These are phyloP conservation scores for Lepiota brunneoincarnata DNA, from an alignment of 768 basidiomycete genomes.

Conservation along the genomic window DNA sequence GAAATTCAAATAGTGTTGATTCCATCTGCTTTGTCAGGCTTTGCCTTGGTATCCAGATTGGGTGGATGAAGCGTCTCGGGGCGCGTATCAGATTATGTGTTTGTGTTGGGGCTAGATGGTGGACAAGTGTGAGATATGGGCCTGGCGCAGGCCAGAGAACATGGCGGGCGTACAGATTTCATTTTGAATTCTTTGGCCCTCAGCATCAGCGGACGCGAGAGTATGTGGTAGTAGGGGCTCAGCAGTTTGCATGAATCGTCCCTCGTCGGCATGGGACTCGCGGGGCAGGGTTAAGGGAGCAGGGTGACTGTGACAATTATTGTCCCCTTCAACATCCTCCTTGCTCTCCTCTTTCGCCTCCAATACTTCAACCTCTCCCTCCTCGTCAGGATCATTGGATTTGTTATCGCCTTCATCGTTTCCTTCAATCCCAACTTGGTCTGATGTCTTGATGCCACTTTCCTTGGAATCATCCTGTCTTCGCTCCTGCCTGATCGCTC, in stretches of 20 bases:
- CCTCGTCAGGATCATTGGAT: slow-evolving; percentile 11
- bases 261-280: slow-evolving; percentile 26
- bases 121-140: neutral
- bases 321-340: slow-evolving; percentile 1
- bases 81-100: slow-evolving; percentile 46
- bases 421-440: neutral
- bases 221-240: slow-evolving; percentile 35
- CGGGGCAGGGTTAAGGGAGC: slow-evolving; percentile 14
- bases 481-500: slow-evolving; percentile 19
- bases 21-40: slow-evolving; percentile 38
- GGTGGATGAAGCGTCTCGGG: slow-evolving; percentile 43
- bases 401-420: slow-evolving; percentile 8
- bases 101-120: slow-evolving; percentile 37
- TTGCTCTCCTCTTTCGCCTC: slow-evolving; percentile 9
- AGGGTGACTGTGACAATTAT: too few relatives aligned
- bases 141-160: neutral
- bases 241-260: slow-evolving; percentile 29
- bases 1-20: slow-evolving; percentile 35
- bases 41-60: too few relatives aligned
- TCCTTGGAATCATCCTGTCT: slow-evolving; percentile 16
- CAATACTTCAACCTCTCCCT: neutral
- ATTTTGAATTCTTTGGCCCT: slow-evolving; percentile 31
- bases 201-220: slow-evolving; percentile 31
- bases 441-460: neutral
- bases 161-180: slow-evolving; percentile 28